A percentile compares a stretch with the other conserved stretches of the same genome.
Conservation (phyloP, 208 protist species). For the Ichthyophonus hoferi region DNA sequence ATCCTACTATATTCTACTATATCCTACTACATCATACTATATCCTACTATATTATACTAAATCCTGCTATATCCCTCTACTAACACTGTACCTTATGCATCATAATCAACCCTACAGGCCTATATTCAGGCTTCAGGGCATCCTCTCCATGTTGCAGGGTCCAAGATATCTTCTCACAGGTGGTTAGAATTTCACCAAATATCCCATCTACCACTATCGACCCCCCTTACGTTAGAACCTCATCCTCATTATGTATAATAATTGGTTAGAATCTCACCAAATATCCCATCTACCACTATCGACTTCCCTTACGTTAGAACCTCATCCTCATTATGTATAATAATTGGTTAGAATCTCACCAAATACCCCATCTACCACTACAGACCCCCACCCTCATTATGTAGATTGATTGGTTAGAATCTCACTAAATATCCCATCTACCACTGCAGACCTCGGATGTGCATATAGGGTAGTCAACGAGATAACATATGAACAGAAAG, state of each 20-base stretch:
- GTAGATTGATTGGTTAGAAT: conserved; percentile 3
- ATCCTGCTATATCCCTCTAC: too few relatives aligned
- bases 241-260: too few relatives aligned
- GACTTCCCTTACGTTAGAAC: background rate
- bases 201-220: conserved; percentile 27
- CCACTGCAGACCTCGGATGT: conserved; percentile 7
- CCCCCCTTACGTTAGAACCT: background rate
- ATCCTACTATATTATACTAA: too few relatives aligned
- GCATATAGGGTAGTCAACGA: too few relatives aligned
- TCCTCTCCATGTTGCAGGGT: conserved; percentile 25
- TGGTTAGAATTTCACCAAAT: conserved; percentile 37
- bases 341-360: conserved; percentile 32
- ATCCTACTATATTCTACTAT: too few relatives aligned
- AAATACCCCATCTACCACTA: conserved; percentile 34
- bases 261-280: conserved; percentile 33
- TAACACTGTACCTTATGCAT: conserved; percentile 15
- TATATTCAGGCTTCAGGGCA: conserved; percentile 34
- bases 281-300: conserved; percentile 32
- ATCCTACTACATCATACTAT: too few relatives aligned
- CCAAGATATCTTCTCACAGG: conserved; percentile 41
- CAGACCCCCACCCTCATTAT: background rate
- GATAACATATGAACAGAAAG: too few relatives aligned
- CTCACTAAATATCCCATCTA: conserved; percentile 38
- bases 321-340: too few relatives aligned
- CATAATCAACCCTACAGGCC: conserved; percentile 16